Evolutionary conservation across 2,329 filamentous ascomycete genomes (phyloP), one percentile per base, ranked within the genome.

Genomic region (Phialocephala sp.): DNA sequence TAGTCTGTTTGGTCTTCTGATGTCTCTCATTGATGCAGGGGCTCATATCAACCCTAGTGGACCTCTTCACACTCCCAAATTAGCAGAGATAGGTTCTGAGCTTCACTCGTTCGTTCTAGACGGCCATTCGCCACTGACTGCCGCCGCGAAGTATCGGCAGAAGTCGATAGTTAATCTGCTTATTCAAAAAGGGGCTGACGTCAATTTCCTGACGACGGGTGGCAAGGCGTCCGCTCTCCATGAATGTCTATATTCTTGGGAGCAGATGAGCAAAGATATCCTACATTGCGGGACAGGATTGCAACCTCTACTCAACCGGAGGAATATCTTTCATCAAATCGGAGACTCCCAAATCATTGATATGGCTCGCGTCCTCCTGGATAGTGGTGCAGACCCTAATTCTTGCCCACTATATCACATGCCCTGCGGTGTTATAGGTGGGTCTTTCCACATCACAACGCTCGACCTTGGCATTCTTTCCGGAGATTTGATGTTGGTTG

Each of bases 321-420:
- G n/a, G 8, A 14, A 32, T 2, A 18, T 52, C 8, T 60, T 32
- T 18, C 24, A 11, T 39, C 27, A 41, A n/a, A n/a, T 22, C 8
- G 24, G 35, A 15, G 22, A 27, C 8, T 32, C 20, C 4, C 43
- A n/a, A 4, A 20, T 59, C 11, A 27, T 59, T 47, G 41, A 35
- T 43, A 37, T 59, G n/a, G 37, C 37, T 47, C 15, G 39, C 3
- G 27, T n/a, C 27, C 57, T 59, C n/a, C 37, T 59, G 27, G 27
- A 27, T 32, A 37, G 37, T 18, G 57, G 57, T 18, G 37, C 41
- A n/a, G 20, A 45, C 18, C n/a, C 39, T 9, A 22, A 59, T 27
- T 58, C 35, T 24, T 14, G n/a, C 45, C n/a, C 57, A 27, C 8
- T 24, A 5, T 20, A 18, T 15, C 32, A 43, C 15, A 43, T 8